Conservation (phyloP, 2,329 filamentous ascomycete species). For the Cadophora sp. region DNA sequence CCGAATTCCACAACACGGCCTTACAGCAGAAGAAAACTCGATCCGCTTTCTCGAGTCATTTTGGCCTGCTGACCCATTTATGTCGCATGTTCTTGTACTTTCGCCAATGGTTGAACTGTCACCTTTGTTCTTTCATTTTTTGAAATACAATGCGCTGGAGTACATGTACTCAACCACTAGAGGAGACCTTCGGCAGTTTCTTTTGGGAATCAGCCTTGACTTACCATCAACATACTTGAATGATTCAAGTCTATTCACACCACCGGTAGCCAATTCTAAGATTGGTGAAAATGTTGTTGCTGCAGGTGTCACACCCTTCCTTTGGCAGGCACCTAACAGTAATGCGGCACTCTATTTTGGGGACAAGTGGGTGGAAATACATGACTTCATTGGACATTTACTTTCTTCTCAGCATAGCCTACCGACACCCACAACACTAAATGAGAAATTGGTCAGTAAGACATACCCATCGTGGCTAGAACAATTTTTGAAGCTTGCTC, state of each 20-base stretch:
- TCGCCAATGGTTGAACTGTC: conserved; percentile 83
- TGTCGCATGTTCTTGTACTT: conserved; percentile 82
- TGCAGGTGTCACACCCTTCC: conserved; percentile 54
- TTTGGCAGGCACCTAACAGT: conserved; percentile 86
- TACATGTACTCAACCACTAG: conserved; percentile 72
- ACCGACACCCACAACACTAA: conserved; percentile 49
- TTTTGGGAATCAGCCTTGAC: conserved; percentile 83
- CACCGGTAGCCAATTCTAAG: conserved; percentile 45
- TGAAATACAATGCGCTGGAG: conserved; percentile 79
- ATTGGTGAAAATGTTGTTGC: conserved; percentile 5
- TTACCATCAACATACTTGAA: conserved; percentile 70
- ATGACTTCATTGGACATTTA: conserved; percentile 71
- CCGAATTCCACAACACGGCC: conserved; percentile 66
- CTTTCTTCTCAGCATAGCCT: conserved; percentile 43
- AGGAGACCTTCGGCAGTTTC: conserved; percentile 55
- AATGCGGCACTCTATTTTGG: conserved; percentile 85
- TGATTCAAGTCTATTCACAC: conserved; percentile 60
- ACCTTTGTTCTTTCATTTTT: conserved; percentile 82
- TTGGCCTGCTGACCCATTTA: conserved; percentile 70
- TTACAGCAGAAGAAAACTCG: conserved; percentile 74
- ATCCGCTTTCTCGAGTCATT: conserved; percentile 85
- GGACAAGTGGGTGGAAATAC: conserved; percentile 85
- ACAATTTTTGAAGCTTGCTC: conserved; percentile 77
- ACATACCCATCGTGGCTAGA: conserved; percentile 79
- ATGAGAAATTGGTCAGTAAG: conserved; percentile 67